Evolutionary conservation across 1,139 yeast genomes (phyloP).

Genomic region (Zygosaccharomyces sapae): DNA sequence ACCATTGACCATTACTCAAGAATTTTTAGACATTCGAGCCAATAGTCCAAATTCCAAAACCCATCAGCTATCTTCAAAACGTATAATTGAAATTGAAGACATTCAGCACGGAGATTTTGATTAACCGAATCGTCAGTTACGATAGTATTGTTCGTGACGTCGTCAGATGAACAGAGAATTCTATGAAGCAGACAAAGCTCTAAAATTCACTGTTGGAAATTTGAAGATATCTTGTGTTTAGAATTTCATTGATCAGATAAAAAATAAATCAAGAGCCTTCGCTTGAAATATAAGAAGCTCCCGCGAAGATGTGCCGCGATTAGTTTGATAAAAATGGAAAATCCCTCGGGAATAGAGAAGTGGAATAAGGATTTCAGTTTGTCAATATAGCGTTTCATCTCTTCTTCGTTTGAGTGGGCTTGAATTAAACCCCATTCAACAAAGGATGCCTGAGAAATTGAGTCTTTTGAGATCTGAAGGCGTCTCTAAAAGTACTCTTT

Average conservation of each 20-base stretch:
- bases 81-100: conserved; percentile 12
- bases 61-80: conserved; percentile 19
- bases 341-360: conserved; percentile 5
- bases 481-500: conserved; percentile 29
- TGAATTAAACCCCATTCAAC: conserved; percentile 18
- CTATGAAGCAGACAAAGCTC: conserved; percentile 18
- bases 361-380: conserved; percentile 17
- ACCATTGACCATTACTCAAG: conserved; percentile 1
- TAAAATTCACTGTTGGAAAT: conserved; percentile 19
- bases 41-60: conserved; percentile 16
- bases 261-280: conserved; percentile 6
- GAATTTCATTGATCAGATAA: conserved; percentile 16
- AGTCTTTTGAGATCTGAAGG: conserved; percentile 9
- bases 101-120: conserved; percentile 8
- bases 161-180: conserved; percentile 12
- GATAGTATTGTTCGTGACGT: too few relatives aligned
- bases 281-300: conserved; percentile 9
- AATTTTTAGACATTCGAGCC: conserved; percentile 6
- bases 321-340: conserved; percentile 7
- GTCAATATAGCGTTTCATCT: conserved; percentile 10
- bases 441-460: conserved; percentile 12
- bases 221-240: conserved; percentile 17
- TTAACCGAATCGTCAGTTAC: too few relatives aligned
- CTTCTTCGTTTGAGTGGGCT: conserved; percentile 6
- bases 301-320: conserved; percentile 12